Percentiles rank a stretch among this genome's conserved stretches.
Evolutionary conservation across 164 flowering plant genomes (phyloP).

Genomic region (Houttuynia cordata): DNA sequence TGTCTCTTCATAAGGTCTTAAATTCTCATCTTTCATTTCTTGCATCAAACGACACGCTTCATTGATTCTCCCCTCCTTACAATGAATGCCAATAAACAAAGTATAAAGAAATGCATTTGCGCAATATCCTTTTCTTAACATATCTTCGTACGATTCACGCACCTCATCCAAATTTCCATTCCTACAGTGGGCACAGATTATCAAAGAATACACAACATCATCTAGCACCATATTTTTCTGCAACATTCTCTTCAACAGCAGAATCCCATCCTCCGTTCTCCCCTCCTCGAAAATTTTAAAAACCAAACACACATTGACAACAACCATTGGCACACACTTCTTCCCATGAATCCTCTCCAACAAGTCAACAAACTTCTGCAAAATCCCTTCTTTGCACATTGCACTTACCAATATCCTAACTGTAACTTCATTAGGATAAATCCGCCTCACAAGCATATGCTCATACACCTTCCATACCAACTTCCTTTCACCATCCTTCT

Average conservation of each 20-base stretch:
- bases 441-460: conserved; percentile 44
- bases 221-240: conserved; percentile 60
- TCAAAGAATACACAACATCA: conserved; percentile 49
- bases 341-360: conserved; percentile 57
- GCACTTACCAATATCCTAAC: conserved; percentile 38
- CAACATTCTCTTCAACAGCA: conserved; percentile 56
- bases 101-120: conserved; percentile 59
- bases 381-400: conserved; percentile 67
- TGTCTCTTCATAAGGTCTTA: conserved; percentile 60
- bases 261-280: conserved; percentile 44
- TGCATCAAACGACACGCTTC: conserved; percentile 37
- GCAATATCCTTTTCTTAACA: conserved; percentile 60
- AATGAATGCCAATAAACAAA: conserved; percentile 40
- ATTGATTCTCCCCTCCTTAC: conserved; percentile 31
- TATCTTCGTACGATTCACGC: conserved; percentile 39
- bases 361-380: conserved; percentile 36
- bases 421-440: conserved; percentile 58
- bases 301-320: conserved; percentile 59
- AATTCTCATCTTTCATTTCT: conserved; percentile 47
- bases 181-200: conserved; percentile 39
- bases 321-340: conserved; percentile 47
- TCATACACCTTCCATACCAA: conserved; percentile 71
- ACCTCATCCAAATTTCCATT: conserved; percentile 32
- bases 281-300: conserved; percentile 45
- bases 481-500: conserved; percentile 30